Conservation (phyloP, 2,329 filamentous ascomycete genomes). For the Diaporthe capsici region DNA sequence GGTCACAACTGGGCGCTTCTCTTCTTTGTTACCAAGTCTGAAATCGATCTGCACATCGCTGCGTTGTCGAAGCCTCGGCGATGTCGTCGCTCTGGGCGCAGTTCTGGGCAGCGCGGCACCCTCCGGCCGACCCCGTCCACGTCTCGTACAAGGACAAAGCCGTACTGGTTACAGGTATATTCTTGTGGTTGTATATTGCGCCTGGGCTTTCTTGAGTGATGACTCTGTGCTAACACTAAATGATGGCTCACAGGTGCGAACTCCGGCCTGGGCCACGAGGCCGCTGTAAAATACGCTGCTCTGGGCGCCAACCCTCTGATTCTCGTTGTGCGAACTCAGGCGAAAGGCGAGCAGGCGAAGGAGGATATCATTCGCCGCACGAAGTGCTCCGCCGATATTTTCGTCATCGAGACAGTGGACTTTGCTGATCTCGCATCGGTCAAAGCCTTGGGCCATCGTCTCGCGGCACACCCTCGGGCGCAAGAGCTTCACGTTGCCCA, state of each 20-base stretch:
- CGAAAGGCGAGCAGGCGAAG: slow-evolving; percentile 59
- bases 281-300: slow-evolving; percentile 61
- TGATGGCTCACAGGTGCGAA: slow-evolving; percentile 55
- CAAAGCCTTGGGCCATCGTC: slow-evolving; percentile 55
- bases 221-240: background rate
- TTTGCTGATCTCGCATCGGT: slow-evolving; percentile 61
- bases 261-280: slow-evolving; percentile 64
- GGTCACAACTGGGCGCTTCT: too few relatives aligned
- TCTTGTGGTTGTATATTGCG: too few relatives aligned
- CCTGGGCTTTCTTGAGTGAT: background rate
- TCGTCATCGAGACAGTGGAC: slow-evolving; percentile 61
- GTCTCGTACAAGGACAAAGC: slow-evolving; percentile 22
- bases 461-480: slow-evolving; percentile 47
- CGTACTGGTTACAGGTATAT: slow-evolving; percentile 24
- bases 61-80: background rate
- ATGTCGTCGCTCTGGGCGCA: slow-evolving; percentile 33
- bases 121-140: slow-evolving; percentile 29
- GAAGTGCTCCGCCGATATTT: slow-evolving; percentile 50
- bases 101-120: slow-evolving; percentile 33
- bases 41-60: too few relatives aligned
- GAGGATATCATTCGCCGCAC: slow-evolving; percentile 51
- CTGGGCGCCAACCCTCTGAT: slow-evolving; percentile 59
- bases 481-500: slow-evolving; percentile 53
- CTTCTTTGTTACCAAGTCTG: too few relatives aligned
- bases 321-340: slow-evolving; percentile 58